Evolutionary conservation across 2,329 filamentous ascomycete species (phyloP).

Genomic region (Botryotinia convoluta): DNA sequence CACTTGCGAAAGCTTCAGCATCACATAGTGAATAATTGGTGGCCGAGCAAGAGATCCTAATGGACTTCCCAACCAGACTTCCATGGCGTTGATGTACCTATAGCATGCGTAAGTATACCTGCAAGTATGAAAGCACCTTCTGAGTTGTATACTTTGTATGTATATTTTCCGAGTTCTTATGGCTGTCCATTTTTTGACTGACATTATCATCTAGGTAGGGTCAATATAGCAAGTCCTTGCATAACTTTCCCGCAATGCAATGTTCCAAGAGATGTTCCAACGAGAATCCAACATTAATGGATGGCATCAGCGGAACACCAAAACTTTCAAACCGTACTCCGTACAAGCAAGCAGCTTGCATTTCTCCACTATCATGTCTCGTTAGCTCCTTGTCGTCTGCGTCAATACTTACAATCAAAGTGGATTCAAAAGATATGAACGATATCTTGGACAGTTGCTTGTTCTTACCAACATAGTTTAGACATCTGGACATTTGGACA

Average conservation of each 20-base stretch:
- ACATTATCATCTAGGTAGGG: background rate
- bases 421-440: background rate
- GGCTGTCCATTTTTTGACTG: background rate
- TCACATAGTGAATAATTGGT: background rate
- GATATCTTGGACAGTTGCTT: background rate
- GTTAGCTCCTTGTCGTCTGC: background rate
- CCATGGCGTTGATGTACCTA: background rate
- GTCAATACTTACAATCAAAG: background rate
- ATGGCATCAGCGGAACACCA: background rate
- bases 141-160: background rate
- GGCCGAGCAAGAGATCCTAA: background rate
- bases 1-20: background rate
- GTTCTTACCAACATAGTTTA: background rate
- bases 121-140: background rate
- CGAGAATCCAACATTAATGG: background rate
- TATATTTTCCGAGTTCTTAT: background rate
- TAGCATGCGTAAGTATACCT: background rate
- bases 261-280: background rate
- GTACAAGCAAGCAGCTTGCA: background rate
- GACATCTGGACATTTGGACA: background rate
- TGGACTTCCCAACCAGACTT: background rate
- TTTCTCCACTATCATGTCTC: background rate
- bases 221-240: background rate
- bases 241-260: background rate
- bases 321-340: background rate